Evolutionary conservation across 495 filamentous ascomycete species (phyloP).

Genomic region (Podospora tetraspora): DNA sequence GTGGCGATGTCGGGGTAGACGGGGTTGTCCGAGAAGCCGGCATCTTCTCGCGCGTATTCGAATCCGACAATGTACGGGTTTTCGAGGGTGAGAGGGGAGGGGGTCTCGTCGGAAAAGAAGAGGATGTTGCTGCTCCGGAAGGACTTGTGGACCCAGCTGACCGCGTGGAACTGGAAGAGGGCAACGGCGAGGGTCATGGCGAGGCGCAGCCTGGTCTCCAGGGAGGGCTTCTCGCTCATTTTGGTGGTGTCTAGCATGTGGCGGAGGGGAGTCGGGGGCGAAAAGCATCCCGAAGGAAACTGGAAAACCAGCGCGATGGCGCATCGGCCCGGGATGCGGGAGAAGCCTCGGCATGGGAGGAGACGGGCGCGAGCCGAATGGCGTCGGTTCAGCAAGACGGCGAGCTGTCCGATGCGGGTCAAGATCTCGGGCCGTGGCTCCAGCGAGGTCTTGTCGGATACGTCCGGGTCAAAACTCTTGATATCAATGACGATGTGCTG

Average conservation of each 20-base stretch:
- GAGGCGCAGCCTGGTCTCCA: neutral
- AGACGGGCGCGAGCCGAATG: neutral
- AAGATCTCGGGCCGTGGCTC: neutral
- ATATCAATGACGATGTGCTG: neutral
- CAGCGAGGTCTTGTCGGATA: neutral
- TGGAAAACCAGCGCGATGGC: neutral
- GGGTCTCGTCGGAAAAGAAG: neutral
- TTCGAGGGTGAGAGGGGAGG: neutral
- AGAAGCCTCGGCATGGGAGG: neutral
- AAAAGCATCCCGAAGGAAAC: neutral
- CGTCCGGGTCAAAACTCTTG: neutral
- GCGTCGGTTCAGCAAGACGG: neutral
- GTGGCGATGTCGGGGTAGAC: neutral
- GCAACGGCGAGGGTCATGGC: neutral
- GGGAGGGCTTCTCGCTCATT: neutral
- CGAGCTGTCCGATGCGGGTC: neutral
- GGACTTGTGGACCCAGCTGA: constrained; percentile 9
- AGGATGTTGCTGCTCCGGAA: constrained; percentile 7
- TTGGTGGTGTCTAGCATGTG: neutral
- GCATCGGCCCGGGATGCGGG: neutral
- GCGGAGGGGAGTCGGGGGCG: neutral
- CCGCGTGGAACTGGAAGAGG: neutral
- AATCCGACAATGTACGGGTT: constrained; percentile 6
- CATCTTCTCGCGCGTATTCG: constrained; percentile 4
- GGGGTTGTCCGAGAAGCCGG: neutral